phyloP scores from a whole-genome alignment of 75 land plant genomes.

The Isoetes taiwanensis region DNA sequence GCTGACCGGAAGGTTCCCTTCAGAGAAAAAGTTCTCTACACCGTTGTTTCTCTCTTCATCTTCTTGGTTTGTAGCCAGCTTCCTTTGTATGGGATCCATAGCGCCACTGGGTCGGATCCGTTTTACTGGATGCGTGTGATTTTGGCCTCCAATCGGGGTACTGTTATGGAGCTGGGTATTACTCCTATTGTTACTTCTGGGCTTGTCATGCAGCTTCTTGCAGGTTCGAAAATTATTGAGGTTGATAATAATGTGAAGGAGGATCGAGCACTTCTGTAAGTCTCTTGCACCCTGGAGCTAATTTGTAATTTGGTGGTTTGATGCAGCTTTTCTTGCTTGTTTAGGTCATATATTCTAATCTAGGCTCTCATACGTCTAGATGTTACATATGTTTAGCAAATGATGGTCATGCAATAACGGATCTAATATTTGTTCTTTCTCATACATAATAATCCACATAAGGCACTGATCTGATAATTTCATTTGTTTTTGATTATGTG shows the following conservation, averaged over 20 bases:
- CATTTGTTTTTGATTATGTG: no score
- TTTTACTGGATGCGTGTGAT: slow-evolving; percentile 85
- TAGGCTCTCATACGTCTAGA: no score
- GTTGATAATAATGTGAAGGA: slow-evolving; percentile 71
- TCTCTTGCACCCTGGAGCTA: no score
- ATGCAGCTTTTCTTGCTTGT: no score
- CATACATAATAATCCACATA: no score
- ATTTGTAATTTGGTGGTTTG: no score
- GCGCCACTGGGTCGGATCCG: slow-evolving; percentile 67
- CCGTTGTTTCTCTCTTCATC: slow-evolving; percentile 54
- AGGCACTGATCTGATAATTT: no score
- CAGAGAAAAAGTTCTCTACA: slow-evolving; percentile 69
- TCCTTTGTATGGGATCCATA: slow-evolving; percentile 70
- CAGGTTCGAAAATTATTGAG: slow-evolving; percentile 65
- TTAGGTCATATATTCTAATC: no score
- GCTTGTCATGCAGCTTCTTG: slow-evolving; percentile 60
- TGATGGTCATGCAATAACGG: no score
- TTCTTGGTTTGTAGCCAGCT: slow-evolving; percentile 77
- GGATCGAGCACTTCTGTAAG: slow-evolving; percentile 67
- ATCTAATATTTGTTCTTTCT: no score
- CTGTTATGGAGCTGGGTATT: slow-evolving; percentile 72
- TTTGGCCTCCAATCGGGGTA: slow-evolving; percentile 61
- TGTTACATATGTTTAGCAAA: no score
- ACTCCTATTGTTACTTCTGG: slow-evolving; percentile 71
- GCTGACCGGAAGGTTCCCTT: slow-evolving; percentile 64